Percentiles rank a stretch among this genome's conserved stretches.
Conservation (phyloP, 2,329 filamentous ascomycete species). For the Akanthomyces uredinophilus region DNA sequence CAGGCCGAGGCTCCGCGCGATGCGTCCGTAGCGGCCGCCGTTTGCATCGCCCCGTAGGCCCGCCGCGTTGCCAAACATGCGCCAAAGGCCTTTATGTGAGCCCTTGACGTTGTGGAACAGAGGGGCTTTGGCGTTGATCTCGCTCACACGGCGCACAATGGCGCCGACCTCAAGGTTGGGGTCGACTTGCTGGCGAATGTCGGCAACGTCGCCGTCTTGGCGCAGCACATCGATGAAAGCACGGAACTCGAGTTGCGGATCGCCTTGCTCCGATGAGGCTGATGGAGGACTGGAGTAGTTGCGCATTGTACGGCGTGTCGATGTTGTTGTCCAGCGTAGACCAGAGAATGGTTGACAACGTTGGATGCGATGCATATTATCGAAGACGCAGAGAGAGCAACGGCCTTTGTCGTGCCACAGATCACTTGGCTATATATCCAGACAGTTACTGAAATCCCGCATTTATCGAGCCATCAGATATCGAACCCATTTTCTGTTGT, state of each 20-base stretch:
- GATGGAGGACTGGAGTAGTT: no score
- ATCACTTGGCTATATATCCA: no score
- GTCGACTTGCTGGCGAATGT: constrained; percentile 39
- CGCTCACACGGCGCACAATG: constrained; percentile 41
- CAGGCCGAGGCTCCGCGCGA: constrained; percentile 38
- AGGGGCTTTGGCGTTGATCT: constrained; percentile 41
- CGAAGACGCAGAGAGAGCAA: no score
- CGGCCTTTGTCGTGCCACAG: no score
- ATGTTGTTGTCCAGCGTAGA: no score
- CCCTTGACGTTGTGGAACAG: constrained; percentile 49
- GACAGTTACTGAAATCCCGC: no score
- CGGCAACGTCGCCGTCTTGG: constrained; percentile 38
- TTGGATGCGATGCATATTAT: no score
- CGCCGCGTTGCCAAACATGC: constrained; percentile 42
- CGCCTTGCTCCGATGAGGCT: no score
- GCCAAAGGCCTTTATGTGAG: constrained; percentile 38
- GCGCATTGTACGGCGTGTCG: no score
- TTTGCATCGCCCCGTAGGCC: constrained; percentile 30
- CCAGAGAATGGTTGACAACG: no score
- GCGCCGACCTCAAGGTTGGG: constrained; percentile 42
- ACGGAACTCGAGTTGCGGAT: constrained; percentile 35
- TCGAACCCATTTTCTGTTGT: no score
- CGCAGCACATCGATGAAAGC: constrained; percentile 39
- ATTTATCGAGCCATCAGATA: no score
- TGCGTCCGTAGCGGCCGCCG: constrained; percentile 33